phyloP scores from a whole-genome alignment of 148 eudicot genomes.

The Rhododendron simsii region DNA sequence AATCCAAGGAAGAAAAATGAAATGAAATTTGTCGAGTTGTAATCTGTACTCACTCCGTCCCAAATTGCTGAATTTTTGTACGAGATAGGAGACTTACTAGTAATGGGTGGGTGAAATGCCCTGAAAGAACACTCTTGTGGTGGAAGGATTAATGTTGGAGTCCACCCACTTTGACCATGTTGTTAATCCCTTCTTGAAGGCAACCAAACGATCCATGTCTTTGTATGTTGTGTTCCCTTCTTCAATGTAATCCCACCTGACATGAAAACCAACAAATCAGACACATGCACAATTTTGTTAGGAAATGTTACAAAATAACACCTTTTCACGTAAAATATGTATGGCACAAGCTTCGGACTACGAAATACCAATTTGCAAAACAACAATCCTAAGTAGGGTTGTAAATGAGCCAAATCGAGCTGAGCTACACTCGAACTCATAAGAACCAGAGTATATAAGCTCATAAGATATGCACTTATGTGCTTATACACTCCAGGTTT shows the following conservation, averaged over 20 bases:
- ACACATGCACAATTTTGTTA: not conserved
- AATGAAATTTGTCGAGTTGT: not conserved
- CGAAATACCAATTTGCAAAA: too few relatives aligned
- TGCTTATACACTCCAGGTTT: too few relatives aligned
- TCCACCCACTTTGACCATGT: conserved; percentile 71
- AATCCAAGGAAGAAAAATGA: not conserved
- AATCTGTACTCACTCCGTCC: not conserved
- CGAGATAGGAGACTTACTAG: conserved; percentile 15
- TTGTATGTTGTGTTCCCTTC: conserved; percentile 26
- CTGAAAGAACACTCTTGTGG: conserved; percentile 40
- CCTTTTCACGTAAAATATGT: too few relatives aligned
- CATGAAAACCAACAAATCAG: not conserved
- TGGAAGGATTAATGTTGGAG: conserved; percentile 16
- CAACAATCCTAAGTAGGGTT: too few relatives aligned
- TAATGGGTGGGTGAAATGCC: conserved; percentile 51
- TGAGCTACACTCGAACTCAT: too few relatives aligned
- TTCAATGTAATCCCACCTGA: conserved; percentile 53
- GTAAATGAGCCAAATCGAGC: too few relatives aligned
- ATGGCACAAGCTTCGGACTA: too few relatives aligned
- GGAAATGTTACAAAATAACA: not conserved
- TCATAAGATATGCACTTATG: too few relatives aligned
- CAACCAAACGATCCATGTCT: conserved; percentile 52
- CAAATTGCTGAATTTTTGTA: not conserved
- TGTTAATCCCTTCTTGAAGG: conserved; percentile 30
- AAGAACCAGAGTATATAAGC: too few relatives aligned